phyloP scores from a whole-genome alignment of 768 basidiomycete species.

The Epithele typhae region DNA sequence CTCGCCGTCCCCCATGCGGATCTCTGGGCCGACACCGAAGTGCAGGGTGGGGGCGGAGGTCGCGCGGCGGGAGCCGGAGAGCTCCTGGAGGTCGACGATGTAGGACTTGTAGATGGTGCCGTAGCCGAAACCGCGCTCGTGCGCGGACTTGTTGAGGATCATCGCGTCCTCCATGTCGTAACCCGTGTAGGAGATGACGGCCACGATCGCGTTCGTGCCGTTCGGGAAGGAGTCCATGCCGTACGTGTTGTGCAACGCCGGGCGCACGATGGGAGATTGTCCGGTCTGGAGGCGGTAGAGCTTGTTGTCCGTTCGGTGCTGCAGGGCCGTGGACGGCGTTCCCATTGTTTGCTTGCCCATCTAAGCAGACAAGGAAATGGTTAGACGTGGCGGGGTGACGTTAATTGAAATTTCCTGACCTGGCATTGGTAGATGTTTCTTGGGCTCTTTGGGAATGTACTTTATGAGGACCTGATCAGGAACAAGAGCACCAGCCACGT shows the following conservation, averaged over 20 bases:
- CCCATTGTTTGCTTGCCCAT: constrained; percentile 99
- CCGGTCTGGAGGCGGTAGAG: constrained; percentile 94
- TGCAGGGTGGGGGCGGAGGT: constrained; percentile 66
- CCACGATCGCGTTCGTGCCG: constrained; percentile 96
- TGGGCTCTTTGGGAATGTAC: constrained; percentile 68
- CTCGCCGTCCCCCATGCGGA: constrained; percentile 48
- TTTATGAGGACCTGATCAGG: no score
- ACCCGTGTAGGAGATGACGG: constrained; percentile 99
- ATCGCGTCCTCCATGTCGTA: constrained; percentile 99
- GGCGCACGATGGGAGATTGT: constrained; percentile 93
- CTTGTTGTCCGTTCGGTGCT: constrained; percentile 96
- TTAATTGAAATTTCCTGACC: constrained; percentile 38
- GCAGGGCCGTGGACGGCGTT: constrained; percentile 88
- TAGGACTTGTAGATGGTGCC: constrained; percentile 96
- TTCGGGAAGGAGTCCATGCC: constrained; percentile 99
- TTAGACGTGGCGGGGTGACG: not conserved
- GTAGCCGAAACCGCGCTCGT: constrained; percentile 96
- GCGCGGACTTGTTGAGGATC: constrained; percentile 98
- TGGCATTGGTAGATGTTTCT: constrained; percentile 94
- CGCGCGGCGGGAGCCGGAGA: constrained; percentile 60
- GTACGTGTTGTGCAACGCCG: constrained; percentile 86
- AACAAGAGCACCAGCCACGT: not conserved
- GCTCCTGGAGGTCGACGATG: constrained; percentile 83
- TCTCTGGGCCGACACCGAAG: constrained; percentile 83
- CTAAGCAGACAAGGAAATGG: no score